Evolutionary conservation across 495 filamentous ascomycete species (phyloP).

Genomic region (Penicillium simplicissimum): DNA sequence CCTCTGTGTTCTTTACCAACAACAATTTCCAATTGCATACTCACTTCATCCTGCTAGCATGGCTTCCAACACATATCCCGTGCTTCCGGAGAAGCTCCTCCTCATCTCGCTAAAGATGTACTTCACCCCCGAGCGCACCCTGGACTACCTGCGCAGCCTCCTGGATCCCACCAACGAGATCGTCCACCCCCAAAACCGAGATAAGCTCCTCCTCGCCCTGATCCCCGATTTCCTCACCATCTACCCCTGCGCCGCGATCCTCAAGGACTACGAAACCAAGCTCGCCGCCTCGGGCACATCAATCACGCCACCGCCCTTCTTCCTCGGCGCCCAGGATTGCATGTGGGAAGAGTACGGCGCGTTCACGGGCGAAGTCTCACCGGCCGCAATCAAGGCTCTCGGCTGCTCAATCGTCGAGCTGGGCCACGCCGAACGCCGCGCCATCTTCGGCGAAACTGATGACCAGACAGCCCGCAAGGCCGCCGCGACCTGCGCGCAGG

Average conservation of each 20-base stretch:
- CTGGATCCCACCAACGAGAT: conserved; percentile 46
- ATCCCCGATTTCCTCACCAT: conserved; percentile 77
- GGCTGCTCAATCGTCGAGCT: conserved; percentile 73
- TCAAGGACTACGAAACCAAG: conserved; percentile 39
- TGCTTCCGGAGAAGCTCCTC: conserved; percentile 64
- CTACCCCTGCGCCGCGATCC: conserved; percentile 52
- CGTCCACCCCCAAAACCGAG: conserved; percentile 49
- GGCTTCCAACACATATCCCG: conserved; percentile 37
- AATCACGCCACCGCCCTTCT: conserved; percentile 44
- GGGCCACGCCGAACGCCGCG: conserved; percentile 74
- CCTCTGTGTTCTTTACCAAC: neutral
- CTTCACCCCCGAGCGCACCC: conserved; percentile 67
- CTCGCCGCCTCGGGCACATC: conserved; percentile 27
- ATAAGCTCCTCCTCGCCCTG: conserved; percentile 83
- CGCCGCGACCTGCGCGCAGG: conserved; percentile 60
- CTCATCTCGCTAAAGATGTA: conserved; percentile 86
- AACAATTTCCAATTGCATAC: conserved; percentile 17
- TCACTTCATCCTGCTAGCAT: conserved; percentile 15
- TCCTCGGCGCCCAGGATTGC: conserved; percentile 76
- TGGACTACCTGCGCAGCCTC: conserved; percentile 59
- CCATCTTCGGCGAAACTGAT: conserved; percentile 72
- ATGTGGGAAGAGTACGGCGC: conserved; percentile 61
- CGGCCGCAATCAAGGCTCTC: conserved; percentile 59
- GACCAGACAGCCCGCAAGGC: conserved; percentile 64
- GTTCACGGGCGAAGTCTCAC: conserved; percentile 77